A percentile compares a stretch with the other conserved stretches of the same genome.
These are phyloP conservation scores for Gaultheria prostrata DNA, from an alignment of 148 eudicot species.

Conservation along the genomic window DNA sequence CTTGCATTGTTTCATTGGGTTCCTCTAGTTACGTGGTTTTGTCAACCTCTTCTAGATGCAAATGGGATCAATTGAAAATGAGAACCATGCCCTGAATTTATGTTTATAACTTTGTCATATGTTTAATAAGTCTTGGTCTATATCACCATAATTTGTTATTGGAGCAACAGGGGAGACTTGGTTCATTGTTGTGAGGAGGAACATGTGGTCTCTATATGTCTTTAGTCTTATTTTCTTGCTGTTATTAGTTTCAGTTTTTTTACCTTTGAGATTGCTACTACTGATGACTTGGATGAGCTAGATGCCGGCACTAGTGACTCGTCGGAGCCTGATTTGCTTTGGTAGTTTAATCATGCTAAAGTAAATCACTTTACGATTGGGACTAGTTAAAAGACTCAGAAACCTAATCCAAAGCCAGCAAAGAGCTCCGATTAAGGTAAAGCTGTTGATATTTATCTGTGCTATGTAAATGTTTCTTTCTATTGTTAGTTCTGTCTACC, in stretches of 20 bases:
- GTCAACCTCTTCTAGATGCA: neutral
- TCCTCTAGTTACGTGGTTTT: neutral
- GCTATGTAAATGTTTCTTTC: neutral
- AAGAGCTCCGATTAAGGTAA: conserved; percentile 76
- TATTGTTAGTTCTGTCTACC: neutral
- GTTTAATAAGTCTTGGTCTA: too few species aligned
- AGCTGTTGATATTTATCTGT: neutral
- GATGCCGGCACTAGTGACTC: conserved; percentile 97
- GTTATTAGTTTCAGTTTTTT: too few species aligned
- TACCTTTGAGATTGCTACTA: conserved; percentile 44
- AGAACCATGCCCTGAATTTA: neutral
- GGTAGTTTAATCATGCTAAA: conserved; percentile 84
- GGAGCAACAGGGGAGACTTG: too few species aligned
- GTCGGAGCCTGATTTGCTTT: conserved; percentile 92
- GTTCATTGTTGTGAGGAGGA: too few species aligned
- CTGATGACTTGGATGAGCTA: conserved; percentile 78
- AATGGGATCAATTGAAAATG: neutral
- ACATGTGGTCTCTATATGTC: too few species aligned
- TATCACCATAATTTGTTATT: too few species aligned
- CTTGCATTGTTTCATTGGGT: neutral
- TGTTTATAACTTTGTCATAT: neutral
- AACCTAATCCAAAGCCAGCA: conserved; percentile 43
- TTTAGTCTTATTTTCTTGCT: too few species aligned
- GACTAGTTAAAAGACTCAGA: conserved; percentile 43
- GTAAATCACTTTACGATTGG: conserved; percentile 53